Evolutionary conservation across 2,329 filamentous ascomycete species (phyloP).

Genomic region (Pseudogymnoascus sp.): DNA sequence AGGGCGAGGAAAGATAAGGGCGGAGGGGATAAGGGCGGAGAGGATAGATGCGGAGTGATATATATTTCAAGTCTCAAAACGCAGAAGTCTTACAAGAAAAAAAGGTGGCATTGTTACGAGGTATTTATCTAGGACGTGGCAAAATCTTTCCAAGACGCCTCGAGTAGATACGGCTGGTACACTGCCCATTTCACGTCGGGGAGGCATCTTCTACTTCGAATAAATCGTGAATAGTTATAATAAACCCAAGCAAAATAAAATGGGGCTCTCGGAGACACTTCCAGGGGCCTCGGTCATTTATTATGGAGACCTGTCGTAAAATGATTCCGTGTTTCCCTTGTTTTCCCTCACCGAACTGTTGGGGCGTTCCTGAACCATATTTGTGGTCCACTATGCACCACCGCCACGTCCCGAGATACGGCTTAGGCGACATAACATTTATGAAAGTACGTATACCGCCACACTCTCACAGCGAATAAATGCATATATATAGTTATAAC

Average conservation of each 20-base stretch:
- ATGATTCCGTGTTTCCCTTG: background rate
- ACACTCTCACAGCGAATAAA: background rate
- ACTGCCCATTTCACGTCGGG: background rate
- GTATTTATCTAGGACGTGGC: slow-evolving; percentile 7
- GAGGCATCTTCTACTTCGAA: slow-evolving; percentile 6
- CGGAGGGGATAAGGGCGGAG: too few species aligned
- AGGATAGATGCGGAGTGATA: background rate
- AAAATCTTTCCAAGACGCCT: background rate
- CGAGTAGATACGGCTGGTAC: background rate
- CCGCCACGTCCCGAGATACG: background rate
- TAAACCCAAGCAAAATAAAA: background rate
- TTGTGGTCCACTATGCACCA: background rate
- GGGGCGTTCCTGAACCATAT: background rate
- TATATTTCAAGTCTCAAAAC: background rate
- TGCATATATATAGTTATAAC: slow-evolving; percentile 6
- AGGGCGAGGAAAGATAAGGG: background rate
- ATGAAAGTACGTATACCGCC: background rate
- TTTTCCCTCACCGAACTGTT: background rate
- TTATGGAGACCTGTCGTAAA: background rate
- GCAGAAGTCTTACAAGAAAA: background rate
- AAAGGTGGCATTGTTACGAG: background rate
- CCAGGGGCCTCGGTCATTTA: background rate
- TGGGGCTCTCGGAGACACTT: background rate
- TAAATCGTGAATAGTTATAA: background rate
- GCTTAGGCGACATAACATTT: background rate